phyloP scores from a whole-genome alignment of 2,329 filamentous ascomycete species.

The Colletotrichum tofieldiae region DNA sequence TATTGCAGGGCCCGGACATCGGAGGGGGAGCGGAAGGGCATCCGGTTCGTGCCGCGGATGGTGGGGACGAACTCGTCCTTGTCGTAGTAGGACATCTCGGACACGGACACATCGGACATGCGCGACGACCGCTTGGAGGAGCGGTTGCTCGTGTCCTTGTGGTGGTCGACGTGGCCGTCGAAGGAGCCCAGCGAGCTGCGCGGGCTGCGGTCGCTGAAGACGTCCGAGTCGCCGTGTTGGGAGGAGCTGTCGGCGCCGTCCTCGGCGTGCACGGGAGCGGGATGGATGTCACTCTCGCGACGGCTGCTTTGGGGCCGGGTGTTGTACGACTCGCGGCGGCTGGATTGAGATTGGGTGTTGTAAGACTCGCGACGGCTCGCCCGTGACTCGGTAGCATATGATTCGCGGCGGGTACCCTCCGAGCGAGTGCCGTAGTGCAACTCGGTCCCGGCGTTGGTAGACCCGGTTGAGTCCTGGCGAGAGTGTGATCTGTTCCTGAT shows the following conservation, averaged over 20 bases:
- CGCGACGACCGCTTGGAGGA: conserved; percentile 57
- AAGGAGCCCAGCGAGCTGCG: conserved; percentile 71
- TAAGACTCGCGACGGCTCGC: conserved; percentile 22
- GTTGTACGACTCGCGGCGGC: conserved; percentile 32
- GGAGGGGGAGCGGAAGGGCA: conserved; percentile 79
- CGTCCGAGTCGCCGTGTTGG: conserved; percentile 69
- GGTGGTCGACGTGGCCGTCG: conserved; percentile 47
- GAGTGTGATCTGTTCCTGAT: conserved; percentile 47
- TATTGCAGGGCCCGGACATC: conserved; percentile 81
- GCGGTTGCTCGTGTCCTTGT: conserved; percentile 52
- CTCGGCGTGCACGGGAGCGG: conserved; percentile 14
- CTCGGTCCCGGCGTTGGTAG: conserved; percentile 50
- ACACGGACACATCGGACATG: conserved; percentile 68
- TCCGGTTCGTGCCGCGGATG: conserved; percentile 72
- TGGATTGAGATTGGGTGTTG: conserved; percentile 15
- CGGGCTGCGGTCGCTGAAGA: conserved; percentile 72
- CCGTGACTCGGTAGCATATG: conserved; percentile 28
- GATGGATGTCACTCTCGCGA: conserved; percentile 22
- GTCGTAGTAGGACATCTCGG: conserved; percentile 52
- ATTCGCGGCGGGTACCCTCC: conserved; percentile 39
- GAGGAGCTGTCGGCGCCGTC: conserved; percentile 64
- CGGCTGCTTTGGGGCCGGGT: conserved; percentile 19
- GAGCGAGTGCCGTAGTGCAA: conserved; percentile 49
- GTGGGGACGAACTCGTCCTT: conserved; percentile 67
- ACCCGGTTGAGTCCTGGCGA: conserved; percentile 25